These are phyloP conservation scores for Penicillium sp. DNA, from an alignment of 2,329 filamentous ascomycete species.

Conservation along the genomic window DNA sequence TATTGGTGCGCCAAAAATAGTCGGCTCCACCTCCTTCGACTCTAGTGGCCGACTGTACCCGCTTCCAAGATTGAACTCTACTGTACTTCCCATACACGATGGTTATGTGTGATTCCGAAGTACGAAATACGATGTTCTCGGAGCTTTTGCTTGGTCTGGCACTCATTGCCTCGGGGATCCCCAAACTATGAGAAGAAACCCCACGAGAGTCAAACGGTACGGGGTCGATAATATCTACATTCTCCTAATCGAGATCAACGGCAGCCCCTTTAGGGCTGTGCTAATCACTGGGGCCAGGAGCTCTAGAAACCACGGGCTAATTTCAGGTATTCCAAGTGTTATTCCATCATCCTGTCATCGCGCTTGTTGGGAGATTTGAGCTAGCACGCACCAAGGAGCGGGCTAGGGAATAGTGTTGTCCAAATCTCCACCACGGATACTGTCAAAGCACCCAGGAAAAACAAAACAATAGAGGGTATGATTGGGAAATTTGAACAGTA, in stretches of 20 bases:
- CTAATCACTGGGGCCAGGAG: neutral
- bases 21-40: neutral
- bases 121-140: neutral
- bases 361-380: neutral
- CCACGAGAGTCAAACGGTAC: neutral
- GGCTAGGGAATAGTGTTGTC: neutral
- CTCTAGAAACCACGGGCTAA: neutral
- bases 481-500: neutral
- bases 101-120: neutral
- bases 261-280: neutral
- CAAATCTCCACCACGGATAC: neutral
- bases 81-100: neutral
- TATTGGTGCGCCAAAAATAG: constrained; percentile 2
- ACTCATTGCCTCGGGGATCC: neutral
- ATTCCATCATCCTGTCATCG: neutral
- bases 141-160: neutral
- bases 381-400: neutral
- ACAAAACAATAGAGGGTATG: neutral
- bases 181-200: neutral
- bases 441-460: neutral
- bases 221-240: neutral
- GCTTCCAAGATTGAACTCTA: neutral
- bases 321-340: neutral
- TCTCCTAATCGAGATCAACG: neutral
- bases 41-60: neutral